Conservation (phyloP, 345 rosid species). For the Melaleuca quinquenervia region DNA sequence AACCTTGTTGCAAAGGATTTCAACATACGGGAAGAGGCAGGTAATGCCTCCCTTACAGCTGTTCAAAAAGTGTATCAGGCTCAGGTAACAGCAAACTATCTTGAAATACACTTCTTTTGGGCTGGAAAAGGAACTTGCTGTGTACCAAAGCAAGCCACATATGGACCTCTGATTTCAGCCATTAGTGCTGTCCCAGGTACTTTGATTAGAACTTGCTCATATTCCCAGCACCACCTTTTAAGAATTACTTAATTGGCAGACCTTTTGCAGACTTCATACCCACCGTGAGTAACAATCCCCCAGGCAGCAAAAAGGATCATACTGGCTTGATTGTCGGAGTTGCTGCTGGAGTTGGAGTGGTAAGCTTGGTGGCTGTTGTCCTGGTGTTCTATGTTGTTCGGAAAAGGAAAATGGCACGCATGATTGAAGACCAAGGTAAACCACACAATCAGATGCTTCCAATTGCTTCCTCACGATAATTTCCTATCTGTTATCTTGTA, state of each 20-base stretch:
- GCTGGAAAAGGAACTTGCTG: constrained; percentile 34
- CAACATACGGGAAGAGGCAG: constrained; percentile 21
- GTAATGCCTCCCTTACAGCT: not conserved
- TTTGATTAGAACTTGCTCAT: not conserved
- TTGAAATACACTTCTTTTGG: constrained; percentile 34
- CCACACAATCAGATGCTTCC: not conserved
- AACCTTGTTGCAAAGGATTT: constrained; percentile 31
- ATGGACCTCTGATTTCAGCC: constrained; percentile 33
- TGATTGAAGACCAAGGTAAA: constrained; percentile 52
- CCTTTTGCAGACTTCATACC: constrained; percentile 51
- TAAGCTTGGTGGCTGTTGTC: constrained; percentile 16
- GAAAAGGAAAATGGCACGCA: constrained; percentile 21
- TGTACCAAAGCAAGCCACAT: constrained; percentile 13
- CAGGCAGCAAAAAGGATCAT: constrained; percentile 15
- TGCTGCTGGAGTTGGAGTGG: constrained; percentile 34
- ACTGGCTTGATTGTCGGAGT: constrained; percentile 47
- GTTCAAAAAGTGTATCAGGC: constrained; percentile 1
- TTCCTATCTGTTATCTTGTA: not conserved
- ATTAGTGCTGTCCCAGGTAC: constrained; percentile 55
- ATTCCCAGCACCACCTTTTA: not conserved
- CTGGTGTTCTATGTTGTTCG: constrained; percentile 20
- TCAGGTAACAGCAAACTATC: constrained; percentile 10
- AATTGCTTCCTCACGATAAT: not conserved
- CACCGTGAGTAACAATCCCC: constrained; percentile 40
- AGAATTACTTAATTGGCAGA: constrained; percentile 2